Conservation (phyloP, 2,329 filamentous ascomycete genomes). For the Fusarium anguioides region DNA sequence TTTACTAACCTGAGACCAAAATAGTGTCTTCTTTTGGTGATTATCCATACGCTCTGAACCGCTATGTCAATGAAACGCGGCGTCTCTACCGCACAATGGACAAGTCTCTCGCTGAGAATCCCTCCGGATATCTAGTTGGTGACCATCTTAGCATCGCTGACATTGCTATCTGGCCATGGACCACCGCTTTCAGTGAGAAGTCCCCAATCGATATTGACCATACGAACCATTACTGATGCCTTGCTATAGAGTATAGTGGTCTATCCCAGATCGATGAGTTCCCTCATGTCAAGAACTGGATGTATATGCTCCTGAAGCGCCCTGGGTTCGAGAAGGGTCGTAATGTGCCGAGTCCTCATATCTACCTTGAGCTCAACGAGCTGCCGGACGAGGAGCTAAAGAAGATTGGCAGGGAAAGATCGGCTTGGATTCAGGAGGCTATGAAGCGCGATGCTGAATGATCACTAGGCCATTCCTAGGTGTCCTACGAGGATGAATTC, state of each 20-base stretch:
- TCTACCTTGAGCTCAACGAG: constrained; percentile 62
- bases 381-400: constrained; percentile 65
- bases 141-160: constrained; percentile 79
- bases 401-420: constrained; percentile 60
- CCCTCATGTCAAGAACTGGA: constrained; percentile 79
- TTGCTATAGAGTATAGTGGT: constrained; percentile 46
- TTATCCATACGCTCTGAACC: constrained; percentile 82
- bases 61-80: constrained; percentile 85
- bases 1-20: neutral
- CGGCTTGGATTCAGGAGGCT: constrained; percentile 73
- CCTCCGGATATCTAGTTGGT: constrained; percentile 70
- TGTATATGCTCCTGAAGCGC: constrained; percentile 74
- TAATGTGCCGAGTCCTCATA: constrained; percentile 75
- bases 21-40: constrained; percentile 78
- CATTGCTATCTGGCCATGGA: constrained; percentile 83
- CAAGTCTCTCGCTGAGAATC: constrained; percentile 69
- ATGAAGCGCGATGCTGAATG: constrained; percentile 71
- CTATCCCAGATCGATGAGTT: constrained; percentile 74
- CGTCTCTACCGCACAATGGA: constrained; percentile 83
- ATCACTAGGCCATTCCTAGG: neutral
- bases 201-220: neutral
- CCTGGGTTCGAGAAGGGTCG: constrained; percentile 80
- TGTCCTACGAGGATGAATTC: too few relatives aligned
- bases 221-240: neutral
- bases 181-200: constrained; percentile 62